phyloP scores from a whole-genome alignment of 768 basidiomycete species.

The Sporobolomyces roseus region DNA sequence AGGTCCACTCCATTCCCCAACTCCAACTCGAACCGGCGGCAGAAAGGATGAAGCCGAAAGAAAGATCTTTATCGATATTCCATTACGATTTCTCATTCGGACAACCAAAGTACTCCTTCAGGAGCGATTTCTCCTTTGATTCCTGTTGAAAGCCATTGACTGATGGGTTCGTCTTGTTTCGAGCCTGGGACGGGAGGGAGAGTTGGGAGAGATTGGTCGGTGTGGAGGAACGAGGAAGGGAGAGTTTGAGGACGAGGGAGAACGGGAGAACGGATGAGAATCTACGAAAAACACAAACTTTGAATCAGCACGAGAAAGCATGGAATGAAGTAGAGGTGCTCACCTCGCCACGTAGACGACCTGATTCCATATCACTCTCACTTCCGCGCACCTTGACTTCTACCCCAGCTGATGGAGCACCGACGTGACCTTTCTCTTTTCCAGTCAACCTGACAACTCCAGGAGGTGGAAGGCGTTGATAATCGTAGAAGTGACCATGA shows the following conservation, averaged over 20 bases:
- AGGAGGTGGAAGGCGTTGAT: constrained; percentile 33
- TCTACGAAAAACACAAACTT: constrained; percentile 5
- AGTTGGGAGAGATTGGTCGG: constrained; percentile 7
- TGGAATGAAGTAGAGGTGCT: background rate
- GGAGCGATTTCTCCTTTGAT: constrained; percentile 29
- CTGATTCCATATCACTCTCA: constrained; percentile 16
- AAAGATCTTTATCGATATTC: no score
- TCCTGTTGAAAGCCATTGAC: constrained; percentile 35
- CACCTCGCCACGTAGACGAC: constrained; percentile 29
- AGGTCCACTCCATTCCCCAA: no score
- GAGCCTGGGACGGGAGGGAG: constrained; percentile 24
- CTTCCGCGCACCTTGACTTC: constrained; percentile 32
- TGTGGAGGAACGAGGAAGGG: constrained; percentile 13
- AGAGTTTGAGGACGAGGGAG: constrained; percentile 25
- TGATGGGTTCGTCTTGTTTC: background rate
- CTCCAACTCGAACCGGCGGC: background rate
- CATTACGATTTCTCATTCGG: no score
- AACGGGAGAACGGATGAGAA: constrained; percentile 32
- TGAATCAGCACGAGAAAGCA: background rate
- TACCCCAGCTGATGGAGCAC: constrained; percentile 22
- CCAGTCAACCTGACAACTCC: constrained; percentile 3
- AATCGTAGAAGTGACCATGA: constrained; percentile 28
- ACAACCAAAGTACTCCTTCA: constrained; percentile 38
- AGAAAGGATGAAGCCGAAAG: no score
- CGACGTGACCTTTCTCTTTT: constrained; percentile 19